Conservation (phyloP, 352 stramenopile genomes). For the Pythium apleroticum region DNA sequence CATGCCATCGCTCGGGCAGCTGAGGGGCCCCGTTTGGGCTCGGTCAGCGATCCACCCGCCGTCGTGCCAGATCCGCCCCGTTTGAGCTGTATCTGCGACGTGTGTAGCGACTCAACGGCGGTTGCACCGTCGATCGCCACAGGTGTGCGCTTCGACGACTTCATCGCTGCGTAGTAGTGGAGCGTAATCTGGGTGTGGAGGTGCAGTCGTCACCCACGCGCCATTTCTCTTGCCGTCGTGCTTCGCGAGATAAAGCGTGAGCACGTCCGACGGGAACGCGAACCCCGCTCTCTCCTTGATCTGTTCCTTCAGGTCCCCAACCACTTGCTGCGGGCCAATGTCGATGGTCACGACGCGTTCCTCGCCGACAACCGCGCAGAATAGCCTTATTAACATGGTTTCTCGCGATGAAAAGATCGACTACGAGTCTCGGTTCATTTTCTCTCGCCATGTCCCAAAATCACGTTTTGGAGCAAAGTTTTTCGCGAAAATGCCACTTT, state of each 20-base stretch:
- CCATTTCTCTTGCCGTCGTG: constrained; percentile 9
- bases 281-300: constrained; percentile 10
- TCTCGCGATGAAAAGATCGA: not conserved
- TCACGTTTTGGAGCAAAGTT: too few relatives aligned
- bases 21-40: too few relatives aligned
- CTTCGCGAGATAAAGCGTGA: constrained; percentile 16
- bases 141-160: constrained; percentile 10
- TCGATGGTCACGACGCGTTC: constrained; percentile 10
- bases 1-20: too few relatives aligned
- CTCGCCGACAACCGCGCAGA: constrained; percentile 13
- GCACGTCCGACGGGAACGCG: constrained; percentile 8
- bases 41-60: too few relatives aligned
- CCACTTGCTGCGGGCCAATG: constrained; percentile 7
- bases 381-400: constrained; percentile 8
- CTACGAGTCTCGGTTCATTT: not conserved
- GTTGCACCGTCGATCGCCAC: too few relatives aligned
- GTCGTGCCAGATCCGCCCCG: too few relatives aligned
- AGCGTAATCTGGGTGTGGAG: constrained; percentile 11
- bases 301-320: constrained; percentile 15
- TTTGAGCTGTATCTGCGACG: too few relatives aligned
- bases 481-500: too few relatives aligned
- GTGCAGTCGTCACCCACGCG: constrained; percentile 13
- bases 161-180: constrained; percentile 6
- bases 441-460: too few relatives aligned
- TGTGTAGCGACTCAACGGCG: too few relatives aligned